phyloP scores from a whole-genome alignment of 1,284 basidiomycete species.

The Volvariella surrecta region DNA sequence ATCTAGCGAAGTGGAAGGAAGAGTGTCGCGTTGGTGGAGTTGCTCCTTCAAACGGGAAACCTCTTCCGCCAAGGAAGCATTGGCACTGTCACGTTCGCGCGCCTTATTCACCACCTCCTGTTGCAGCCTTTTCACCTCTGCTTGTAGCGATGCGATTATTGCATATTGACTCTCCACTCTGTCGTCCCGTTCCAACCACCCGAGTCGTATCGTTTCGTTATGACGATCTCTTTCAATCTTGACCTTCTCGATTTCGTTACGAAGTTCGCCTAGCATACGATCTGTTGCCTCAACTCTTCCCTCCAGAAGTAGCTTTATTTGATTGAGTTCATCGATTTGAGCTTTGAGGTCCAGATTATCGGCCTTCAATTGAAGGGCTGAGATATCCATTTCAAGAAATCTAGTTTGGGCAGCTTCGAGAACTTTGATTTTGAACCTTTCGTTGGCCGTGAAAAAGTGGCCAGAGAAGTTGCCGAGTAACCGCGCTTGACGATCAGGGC shows the following conservation, averaged over 20 bases:
- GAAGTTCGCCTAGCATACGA: slow-evolving; percentile 8
- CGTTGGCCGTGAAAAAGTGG: slow-evolving; percentile 36
- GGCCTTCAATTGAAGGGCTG: slow-evolving; percentile 31
- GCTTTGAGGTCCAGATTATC: slow-evolving; percentile 29
- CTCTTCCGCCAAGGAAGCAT: not conserved
- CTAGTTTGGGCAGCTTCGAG: slow-evolving; percentile 18
- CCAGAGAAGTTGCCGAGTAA: slow-evolving; percentile 51
- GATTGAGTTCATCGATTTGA: slow-evolving; percentile 20
- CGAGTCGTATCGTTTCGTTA: not conserved
- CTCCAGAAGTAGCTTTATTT: slow-evolving; percentile 23
- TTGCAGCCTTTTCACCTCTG: not conserved
- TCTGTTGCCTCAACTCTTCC: slow-evolving; percentile 12
- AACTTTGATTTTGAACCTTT: slow-evolving; percentile 5
- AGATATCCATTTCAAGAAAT: slow-evolving; percentile 39
- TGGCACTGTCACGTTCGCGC: not conserved
- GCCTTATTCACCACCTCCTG: not conserved
- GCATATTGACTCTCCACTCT: not conserved
- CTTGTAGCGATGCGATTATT: not conserved
- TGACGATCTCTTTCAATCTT: not conserved
- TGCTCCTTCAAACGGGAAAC: not conserved
- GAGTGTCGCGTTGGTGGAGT: too few relatives aligned
- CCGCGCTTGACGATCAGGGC: slow-evolving; percentile 53
- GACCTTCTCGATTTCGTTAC: not conserved
- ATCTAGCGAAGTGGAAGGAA: too few relatives aligned
- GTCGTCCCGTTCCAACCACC: not conserved